phyloP scores from a whole-genome alignment of 257 asterid species.

The Solanum lignicaule region DNA sequence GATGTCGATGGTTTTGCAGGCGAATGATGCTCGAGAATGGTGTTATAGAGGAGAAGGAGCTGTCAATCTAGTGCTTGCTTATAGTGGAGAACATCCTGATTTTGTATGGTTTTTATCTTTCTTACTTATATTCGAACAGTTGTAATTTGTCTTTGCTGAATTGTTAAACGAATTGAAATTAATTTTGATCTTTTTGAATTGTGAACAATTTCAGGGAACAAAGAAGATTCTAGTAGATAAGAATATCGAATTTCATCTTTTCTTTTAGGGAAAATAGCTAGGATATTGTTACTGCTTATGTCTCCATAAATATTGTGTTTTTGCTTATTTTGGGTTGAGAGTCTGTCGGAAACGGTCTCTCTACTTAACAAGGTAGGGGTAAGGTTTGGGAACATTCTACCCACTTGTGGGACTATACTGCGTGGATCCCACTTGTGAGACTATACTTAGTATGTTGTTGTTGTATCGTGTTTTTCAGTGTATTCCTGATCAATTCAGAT shows the following conservation, averaged over 20 bases:
- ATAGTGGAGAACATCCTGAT: background rate
- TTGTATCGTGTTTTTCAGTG: background rate
- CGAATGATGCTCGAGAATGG: slow-evolving; percentile 74
- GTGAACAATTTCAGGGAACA: background rate
- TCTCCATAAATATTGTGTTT: background rate
- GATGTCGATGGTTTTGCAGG: slow-evolving; percentile 58
- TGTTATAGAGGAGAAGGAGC: slow-evolving; percentile 78
- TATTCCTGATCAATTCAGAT: background rate
- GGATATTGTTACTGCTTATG: background rate
- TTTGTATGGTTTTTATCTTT: background rate
- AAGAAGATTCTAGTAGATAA: background rate
- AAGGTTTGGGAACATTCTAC: too few species aligned
- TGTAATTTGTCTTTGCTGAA: background rate
- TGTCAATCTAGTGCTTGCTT: background rate
- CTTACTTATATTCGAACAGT: background rate
- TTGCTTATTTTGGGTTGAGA: background rate
- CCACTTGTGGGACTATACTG: background rate
- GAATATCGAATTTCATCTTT: background rate
- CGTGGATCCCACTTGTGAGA: background rate
- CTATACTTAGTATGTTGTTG: background rate
- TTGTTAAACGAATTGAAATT: background rate
- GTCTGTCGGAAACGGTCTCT: background rate
- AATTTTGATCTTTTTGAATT: too few species aligned
- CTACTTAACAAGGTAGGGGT: background rate
- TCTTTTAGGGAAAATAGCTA: background rate